Conservation (phyloP, 768 basidiomycete genomes). For the Dictyophora rubrovolvata region DNA sequence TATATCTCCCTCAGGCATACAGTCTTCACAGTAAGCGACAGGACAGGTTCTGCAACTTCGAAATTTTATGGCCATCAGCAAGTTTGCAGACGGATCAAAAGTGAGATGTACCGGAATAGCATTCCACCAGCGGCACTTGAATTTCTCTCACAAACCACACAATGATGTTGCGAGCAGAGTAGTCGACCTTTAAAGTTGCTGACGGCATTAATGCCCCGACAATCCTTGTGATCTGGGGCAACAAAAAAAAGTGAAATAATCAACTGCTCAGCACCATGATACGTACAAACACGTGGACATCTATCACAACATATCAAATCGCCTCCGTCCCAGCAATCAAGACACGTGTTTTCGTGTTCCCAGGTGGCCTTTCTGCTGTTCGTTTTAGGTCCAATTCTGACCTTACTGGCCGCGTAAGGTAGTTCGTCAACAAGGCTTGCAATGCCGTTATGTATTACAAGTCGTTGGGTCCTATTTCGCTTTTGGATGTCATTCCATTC, state of each 20-base stretch:
- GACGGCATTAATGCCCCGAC: slow-evolving; percentile 29
- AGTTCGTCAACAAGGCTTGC: slow-evolving; percentile 20
- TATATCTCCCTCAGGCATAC: slow-evolving; percentile 39
- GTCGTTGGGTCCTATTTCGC: slow-evolving; percentile 30
- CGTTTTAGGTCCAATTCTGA: slow-evolving; percentile 12
- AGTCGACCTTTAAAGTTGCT: slow-evolving; percentile 18
- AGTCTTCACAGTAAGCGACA: slow-evolving; percentile 52
- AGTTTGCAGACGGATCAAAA: neutral
- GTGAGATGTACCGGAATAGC: slow-evolving; percentile 34
- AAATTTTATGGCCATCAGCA: neutral
- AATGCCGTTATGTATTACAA: slow-evolving; percentile 29
- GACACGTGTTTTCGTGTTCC: slow-evolving; percentile 51
- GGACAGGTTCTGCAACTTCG: slow-evolving; percentile 49
- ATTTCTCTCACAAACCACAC: slow-evolving; percentile 32
- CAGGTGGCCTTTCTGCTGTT: slow-evolving; percentile 28
- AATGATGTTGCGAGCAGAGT: slow-evolving; percentile 42
- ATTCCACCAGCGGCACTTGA: slow-evolving; percentile 44
- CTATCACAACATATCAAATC: slow-evolving; percentile 34
- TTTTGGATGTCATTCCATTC: slow-evolving; percentile 40
- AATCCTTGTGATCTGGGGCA: slow-evolving; percentile 32
- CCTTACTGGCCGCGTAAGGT: slow-evolving; percentile 10
- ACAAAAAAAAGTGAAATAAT: neutral
- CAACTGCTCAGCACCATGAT: neutral
- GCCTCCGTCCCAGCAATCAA: slow-evolving; percentile 50
- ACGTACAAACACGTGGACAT: slow-evolving; percentile 45